A percentile compares a stretch with the other conserved stretches of the same genome.
phyloP scores from a whole-genome alignment of 345 rosid genomes.

The Boechera retrofracta region DNA sequence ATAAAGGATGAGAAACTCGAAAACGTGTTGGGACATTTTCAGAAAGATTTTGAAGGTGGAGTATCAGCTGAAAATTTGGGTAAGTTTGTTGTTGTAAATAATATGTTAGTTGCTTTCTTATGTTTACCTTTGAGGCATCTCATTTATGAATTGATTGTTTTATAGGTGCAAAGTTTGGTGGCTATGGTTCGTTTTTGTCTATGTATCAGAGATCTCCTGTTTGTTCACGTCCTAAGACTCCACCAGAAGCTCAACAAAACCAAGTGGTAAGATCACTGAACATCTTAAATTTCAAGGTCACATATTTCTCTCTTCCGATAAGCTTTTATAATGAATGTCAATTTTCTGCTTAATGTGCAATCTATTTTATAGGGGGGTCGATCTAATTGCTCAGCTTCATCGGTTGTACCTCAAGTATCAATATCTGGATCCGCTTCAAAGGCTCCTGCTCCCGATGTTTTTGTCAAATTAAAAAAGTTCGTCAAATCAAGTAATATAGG shows the following conservation, averaged over 20 bases:
- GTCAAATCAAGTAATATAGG: conserved; percentile 48
- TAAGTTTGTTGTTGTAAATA: conserved; percentile 33
- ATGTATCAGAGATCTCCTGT: conserved; percentile 48
- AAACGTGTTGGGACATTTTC: conserved; percentile 70
- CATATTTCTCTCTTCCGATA: conserved; percentile 28
- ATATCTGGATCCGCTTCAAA: conserved; percentile 49
- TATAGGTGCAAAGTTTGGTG: conserved; percentile 51
- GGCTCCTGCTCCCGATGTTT: conserved; percentile 47
- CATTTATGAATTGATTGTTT: conserved; percentile 28
- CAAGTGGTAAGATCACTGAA: conserved; percentile 51
- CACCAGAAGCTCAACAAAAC: conserved; percentile 41
- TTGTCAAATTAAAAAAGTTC: conserved; percentile 50
- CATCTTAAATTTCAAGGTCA: conserved; percentile 54
- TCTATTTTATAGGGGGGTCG: conserved; percentile 54
- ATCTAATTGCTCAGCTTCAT: conserved; percentile 48
- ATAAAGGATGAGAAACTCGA: conserved; percentile 70
- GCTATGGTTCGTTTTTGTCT: conserved; percentile 49
- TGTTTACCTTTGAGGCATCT: conserved; percentile 24
- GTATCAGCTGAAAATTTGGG: conserved; percentile 82
- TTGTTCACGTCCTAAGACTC: conserved; percentile 38
- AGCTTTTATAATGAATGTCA: conserved; percentile 18
- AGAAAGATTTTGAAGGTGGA: conserved; percentile 84
- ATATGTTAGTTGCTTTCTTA: conserved; percentile 30
- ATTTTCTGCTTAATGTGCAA: not conserved
- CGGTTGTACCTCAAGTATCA: conserved; percentile 49